phyloP scores from a whole-genome alignment of 768 basidiomycete species.

The Boletus speciosus region DNA sequence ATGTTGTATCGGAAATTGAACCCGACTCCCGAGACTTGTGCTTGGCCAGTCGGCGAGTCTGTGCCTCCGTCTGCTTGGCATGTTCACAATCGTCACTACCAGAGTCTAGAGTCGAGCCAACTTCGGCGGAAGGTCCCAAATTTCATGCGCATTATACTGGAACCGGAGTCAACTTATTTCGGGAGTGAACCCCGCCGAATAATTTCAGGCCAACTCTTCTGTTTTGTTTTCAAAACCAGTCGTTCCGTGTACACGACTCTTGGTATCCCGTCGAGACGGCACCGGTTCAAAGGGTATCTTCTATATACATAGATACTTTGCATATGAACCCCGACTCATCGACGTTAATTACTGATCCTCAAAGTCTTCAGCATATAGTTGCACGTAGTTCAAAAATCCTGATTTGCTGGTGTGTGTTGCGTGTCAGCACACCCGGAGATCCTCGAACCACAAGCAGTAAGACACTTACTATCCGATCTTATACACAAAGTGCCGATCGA shows the following conservation, averaged over 20 bases:
- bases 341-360: constrained; percentile 5
- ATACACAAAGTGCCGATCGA: constrained; percentile 29
- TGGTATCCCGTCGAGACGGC: neutral
- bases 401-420: constrained; percentile 24
- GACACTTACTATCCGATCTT: constrained; percentile 30
- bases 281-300: neutral
- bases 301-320: neutral
- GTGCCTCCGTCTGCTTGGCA: neutral
- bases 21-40: neutral
- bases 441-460: neutral
- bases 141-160: neutral
- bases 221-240: constrained; percentile 3
- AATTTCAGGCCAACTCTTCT: neutral
- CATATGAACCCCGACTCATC: neutral
- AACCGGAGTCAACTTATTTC: neutral
- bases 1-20: constrained; percentile 11
- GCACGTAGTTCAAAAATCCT: constrained; percentile 38
- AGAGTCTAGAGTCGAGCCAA: neutral
- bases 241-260: neutral
- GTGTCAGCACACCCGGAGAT: neutral
- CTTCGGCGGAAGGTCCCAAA: neutral
- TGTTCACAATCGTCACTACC: neutral
- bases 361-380: constrained; percentile 38
- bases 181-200: neutral
- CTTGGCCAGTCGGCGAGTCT: neutral